These are phyloP conservation scores for Hypoxylon rubiginosum DNA, from an alignment of 2,329 filamentous ascomycete species.

Conservation along the genomic window DNA sequence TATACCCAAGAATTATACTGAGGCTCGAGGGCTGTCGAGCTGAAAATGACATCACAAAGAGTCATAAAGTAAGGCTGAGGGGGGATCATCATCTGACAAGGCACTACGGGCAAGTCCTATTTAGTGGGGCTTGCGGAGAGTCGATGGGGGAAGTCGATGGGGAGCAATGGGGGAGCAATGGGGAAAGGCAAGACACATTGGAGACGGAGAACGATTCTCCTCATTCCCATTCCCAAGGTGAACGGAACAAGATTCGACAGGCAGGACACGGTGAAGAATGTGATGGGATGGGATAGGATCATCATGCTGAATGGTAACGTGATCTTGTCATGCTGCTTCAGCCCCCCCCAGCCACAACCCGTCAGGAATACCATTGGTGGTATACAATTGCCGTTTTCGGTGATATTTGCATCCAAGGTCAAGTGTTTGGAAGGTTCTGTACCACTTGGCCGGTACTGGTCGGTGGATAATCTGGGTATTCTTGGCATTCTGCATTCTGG, in stretches of 20 bases:
- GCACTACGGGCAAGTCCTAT: conserved; percentile 27
- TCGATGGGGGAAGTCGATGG: background rate
- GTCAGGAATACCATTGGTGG: conserved; percentile 22
- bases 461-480: background rate
- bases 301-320: conserved; percentile 37
- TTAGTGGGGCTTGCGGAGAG: conserved; percentile 38
- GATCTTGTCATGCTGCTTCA: conserved; percentile 34
- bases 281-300: background rate
- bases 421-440: background rate
- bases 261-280: conserved; percentile 18
- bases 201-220: conserved; percentile 9
- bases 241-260: background rate
- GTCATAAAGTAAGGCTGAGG: conserved; percentile 28
- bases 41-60: conserved; percentile 43
- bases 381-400: conserved; percentile 29
- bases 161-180: background rate
- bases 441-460: conserved; percentile 4
- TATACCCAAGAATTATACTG: background rate
- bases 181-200: background rate
- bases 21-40: conserved; percentile 28
- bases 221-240: conserved; percentile 26
- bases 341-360: conserved; percentile 26
- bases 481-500: too few species aligned
- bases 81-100: conserved; percentile 29
- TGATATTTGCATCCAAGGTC: conserved; percentile 21